phyloP scores from a whole-genome alignment of 2,329 filamentous ascomycete genomes.

The Orbilia quercus region DNA sequence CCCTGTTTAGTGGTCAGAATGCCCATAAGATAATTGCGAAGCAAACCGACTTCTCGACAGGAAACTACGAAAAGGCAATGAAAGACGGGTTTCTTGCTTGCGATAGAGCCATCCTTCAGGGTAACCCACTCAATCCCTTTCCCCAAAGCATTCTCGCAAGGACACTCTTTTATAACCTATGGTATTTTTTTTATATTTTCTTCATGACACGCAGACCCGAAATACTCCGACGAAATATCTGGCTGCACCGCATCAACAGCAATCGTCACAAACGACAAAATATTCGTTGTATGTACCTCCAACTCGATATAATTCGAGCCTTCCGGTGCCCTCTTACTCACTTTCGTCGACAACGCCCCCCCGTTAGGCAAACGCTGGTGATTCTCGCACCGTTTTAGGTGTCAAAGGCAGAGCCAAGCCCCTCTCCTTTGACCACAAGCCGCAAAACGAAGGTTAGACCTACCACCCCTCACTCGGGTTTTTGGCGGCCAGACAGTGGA shows the following conservation, averaged over 20 bases:
- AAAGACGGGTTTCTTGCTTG: conserved; percentile 98
- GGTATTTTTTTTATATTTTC: too few species aligned
- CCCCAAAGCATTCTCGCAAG: background rate
- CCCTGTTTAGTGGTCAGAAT: conserved; percentile 89
- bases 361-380: conserved; percentile 89
- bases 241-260: conserved; percentile 95
- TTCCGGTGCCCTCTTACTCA: background rate
- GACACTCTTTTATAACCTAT: conserved; percentile 13
- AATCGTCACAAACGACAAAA: conserved; percentile 87
- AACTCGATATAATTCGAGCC: conserved; percentile 29
- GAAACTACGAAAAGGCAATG: conserved; percentile 92
- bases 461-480: background rate
- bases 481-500: too few species aligned
- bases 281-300: conserved; percentile 82
- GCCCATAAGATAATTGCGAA: conserved; percentile 94
- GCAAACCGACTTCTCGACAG: conserved; percentile 90
- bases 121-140: conserved; percentile 67
- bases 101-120: conserved; percentile 92
- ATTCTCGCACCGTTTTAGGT: conserved; percentile 92
- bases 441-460: conserved; percentile 89
- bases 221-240: conserved; percentile 97
- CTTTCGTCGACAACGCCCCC: conserved; percentile 33
- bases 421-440: conserved; percentile 98
- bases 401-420: conserved; percentile 98
- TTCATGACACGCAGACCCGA: conserved; percentile 75